Evolutionary conservation across 768 basidiomycete species (phyloP), one percentile per base, ranked within the genome.

Genomic region (Tulasnella sp.): DNA sequence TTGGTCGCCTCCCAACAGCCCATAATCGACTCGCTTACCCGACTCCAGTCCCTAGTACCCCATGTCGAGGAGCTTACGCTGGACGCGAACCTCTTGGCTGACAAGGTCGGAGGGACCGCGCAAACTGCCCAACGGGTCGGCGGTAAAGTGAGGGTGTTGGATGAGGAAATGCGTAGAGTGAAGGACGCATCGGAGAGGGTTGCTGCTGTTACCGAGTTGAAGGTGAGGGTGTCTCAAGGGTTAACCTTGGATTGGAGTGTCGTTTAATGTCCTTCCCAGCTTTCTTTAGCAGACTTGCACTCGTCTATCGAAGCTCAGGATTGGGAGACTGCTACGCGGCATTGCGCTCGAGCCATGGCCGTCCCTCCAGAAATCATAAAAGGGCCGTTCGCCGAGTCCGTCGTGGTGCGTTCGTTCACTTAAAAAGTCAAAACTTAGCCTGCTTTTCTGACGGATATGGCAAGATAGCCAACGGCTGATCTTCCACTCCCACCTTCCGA

Each of bases 121-220:
- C 87, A 89, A 81, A 97, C 92, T 16, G 94, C 93, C 18, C 92
- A 96, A 82, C 88, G 97, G 73, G 94, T 99, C 10, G 95, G 97
- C 24, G 93, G 95, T 42, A 92, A 92, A 74, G 98, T 99, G 34
- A 88, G 93, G 39, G 88, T 90, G 7, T 88, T 99, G 68, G 98
- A 99, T 84, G 93, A 95, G 84, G 96, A 99, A 86, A 97, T 99
- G 92, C 88, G 91, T 24, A 88, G 95, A 77, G 94, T 99, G n/a
- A 89, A 92, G 27, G 94, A 95, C 84, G 94, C 96, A 19, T 91
- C 90, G n/a, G 98, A 99, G 80, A 90, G 94, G 75, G 94, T 99
- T 14, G 92, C 91, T 6, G 94, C 96, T 84, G 95, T 98, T 56
- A 93, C 98, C 87, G 98, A 99, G 80, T 90, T 99, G 82, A 98